A percentile compares a stretch with the other conserved stretches of the same genome.
Conservation (phyloP, 805 yeast genomes). For the Metschnikowia santaceciliae region DNA sequence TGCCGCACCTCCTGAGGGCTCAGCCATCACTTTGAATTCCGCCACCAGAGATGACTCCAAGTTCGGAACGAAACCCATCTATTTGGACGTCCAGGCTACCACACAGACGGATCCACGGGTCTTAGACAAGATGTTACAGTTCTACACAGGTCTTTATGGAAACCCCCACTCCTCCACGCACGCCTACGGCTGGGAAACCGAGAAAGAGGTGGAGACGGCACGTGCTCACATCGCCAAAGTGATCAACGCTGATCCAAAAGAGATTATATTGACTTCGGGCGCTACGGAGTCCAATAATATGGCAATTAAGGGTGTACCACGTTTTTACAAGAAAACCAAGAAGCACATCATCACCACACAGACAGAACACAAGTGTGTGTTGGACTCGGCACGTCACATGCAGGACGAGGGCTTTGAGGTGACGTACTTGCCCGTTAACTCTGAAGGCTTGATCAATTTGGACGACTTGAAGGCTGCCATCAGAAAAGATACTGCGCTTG, state of each 20-base stretch:
- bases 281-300: slow-evolving; percentile 97
- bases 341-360: slow-evolving; percentile 93
- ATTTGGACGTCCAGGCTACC: slow-evolving; percentile 96
- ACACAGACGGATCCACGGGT: slow-evolving; percentile 98
- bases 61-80: slow-evolving; percentile 82
- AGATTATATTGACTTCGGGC: slow-evolving; percentile 94
- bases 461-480: slow-evolving; percentile 78
- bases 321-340: slow-evolving; percentile 86
- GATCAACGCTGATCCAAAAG: slow-evolving; percentile 92
- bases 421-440: slow-evolving; percentile 81
- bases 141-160: slow-evolving; percentile 90
- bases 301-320: slow-evolving; percentile 92
- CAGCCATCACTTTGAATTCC: slow-evolving; percentile 40
- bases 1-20: slow-evolving; percentile 44
- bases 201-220: slow-evolving; percentile 83
- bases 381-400: slow-evolving; percentile 90
- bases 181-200: slow-evolving; percentile 98
- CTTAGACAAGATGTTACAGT: slow-evolving; percentile 78
- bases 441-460: slow-evolving; percentile 75
- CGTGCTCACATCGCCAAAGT: slow-evolving; percentile 77
- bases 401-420: slow-evolving; percentile 97
- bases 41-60: slow-evolving; percentile 43
- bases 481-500: slow-evolving; percentile 85
- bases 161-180: slow-evolving; percentile 98
- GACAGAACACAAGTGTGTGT: slow-evolving; percentile 98